A percentile compares a stretch with the other conserved stretches of the same genome.
These are phyloP conservation scores for Paratinospora sagittata DNA, from an alignment of 164 flowering plant genomes.

Conservation along the genomic window DNA sequence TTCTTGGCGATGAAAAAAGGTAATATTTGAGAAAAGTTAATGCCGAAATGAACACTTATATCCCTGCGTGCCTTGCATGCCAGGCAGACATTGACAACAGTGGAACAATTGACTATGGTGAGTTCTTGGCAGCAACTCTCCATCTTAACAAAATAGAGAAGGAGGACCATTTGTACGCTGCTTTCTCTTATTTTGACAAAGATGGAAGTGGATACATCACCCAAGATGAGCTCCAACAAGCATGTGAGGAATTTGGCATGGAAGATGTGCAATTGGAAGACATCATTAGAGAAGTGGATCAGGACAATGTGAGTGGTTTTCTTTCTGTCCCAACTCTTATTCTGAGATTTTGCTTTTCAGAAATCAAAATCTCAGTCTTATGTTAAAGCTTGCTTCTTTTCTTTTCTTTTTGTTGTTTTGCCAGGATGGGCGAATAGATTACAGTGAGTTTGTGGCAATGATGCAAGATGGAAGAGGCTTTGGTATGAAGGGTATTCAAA, in stretches of 20 bases:
- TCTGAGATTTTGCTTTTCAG: too few species aligned
- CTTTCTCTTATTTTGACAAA: constrained; percentile 22
- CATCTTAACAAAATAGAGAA: constrained; percentile 20
- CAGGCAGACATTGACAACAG: constrained; percentile 22
- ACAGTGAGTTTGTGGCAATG: constrained; percentile 21
- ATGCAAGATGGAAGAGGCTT: constrained; percentile 17
- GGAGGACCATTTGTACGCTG: constrained; percentile 21
- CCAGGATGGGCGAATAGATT: constrained; percentile 22
- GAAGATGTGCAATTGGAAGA: constrained; percentile 12
- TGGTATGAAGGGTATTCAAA: constrained; percentile 6
- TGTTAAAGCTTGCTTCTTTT: background rate
- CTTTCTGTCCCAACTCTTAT: background rate
- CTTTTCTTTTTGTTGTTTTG: too few species aligned
- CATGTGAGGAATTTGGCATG: constrained; percentile 18
- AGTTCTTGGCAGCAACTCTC: constrained; percentile 22
- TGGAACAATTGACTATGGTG: constrained; percentile 20
- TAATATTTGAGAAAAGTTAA: too few species aligned
- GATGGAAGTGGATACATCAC: constrained; percentile 24
- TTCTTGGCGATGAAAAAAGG: too few species aligned
- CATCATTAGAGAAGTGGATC: constrained; percentile 16
- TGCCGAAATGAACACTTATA: background rate
- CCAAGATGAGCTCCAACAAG: constrained; percentile 23
- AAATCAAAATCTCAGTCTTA: background rate
- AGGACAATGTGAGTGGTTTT: constrained; percentile 17
- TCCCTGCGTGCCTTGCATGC: background rate